Percentiles rank a stretch among this genome's conserved stretches.
Conservation (phyloP, 129 eudicot species). For the Escallonia rubra region DNA sequence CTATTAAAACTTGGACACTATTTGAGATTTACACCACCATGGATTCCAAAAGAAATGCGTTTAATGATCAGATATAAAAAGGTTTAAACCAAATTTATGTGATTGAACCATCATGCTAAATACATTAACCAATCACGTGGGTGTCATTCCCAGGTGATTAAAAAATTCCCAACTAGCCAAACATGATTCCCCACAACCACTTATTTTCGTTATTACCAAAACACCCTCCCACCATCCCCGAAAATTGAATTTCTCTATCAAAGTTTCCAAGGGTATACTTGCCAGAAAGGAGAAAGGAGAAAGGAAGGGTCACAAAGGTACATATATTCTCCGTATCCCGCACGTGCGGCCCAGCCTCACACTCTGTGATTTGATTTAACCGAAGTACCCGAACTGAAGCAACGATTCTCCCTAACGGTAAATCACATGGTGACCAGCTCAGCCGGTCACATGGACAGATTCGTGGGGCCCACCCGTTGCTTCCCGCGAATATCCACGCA, state of each 20-base stretch:
- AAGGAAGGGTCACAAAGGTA: background rate
- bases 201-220: no score
- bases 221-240: no score
- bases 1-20: no score
- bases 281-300: background rate
- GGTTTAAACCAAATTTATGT: no score
- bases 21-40: no score
- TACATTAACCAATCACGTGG: no score
- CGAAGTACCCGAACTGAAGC: background rate
- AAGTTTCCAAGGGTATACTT: background rate
- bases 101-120: background rate
- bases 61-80: no score
- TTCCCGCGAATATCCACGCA: conserved; percentile 9
- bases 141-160: background rate
- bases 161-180: background rate
- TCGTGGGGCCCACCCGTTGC: background rate
- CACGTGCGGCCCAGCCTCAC: conserved; percentile 5
- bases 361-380: background rate
- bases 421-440: conserved; percentile 40
- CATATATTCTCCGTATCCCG: background rate
- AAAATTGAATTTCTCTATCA: no score
- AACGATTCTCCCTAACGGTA: conserved; percentile 6
- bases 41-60: no score
- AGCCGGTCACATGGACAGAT: conserved; percentile 27
- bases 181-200: background rate